phyloP scores from a whole-genome alignment of 2,329 filamentous ascomycete genomes.

The Colletotrichum noveboracense region DNA sequence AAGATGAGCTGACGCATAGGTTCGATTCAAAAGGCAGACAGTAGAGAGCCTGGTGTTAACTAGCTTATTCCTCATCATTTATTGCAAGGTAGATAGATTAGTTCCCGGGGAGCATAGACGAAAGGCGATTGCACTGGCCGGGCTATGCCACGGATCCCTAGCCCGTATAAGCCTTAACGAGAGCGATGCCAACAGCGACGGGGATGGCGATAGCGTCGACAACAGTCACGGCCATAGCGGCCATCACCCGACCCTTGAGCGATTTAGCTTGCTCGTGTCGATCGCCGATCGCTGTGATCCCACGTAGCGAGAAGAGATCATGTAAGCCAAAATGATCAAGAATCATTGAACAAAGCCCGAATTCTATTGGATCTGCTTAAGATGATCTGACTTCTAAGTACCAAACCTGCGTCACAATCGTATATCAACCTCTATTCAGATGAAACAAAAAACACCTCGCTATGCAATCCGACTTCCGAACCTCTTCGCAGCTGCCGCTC shows the following conservation, averaged over 20 bases:
- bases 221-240: background rate
- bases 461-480: background rate
- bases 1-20: background rate
- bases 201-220: background rate
- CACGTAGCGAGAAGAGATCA: background rate
- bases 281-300: background rate
- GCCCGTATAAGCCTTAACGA: background rate
- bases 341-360: background rate
- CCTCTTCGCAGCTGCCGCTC: background rate
- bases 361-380: background rate
- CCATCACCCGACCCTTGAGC: background rate
- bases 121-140: background rate
- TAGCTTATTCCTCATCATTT: background rate
- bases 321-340: conserved; percentile 7
- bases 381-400: background rate
- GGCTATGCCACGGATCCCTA: background rate
- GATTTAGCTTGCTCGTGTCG: background rate
- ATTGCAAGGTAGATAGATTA: background rate
- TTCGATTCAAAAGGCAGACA: background rate
- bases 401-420: background rate
- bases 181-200: background rate
- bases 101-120: background rate
- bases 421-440: background rate
- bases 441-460: background rate
- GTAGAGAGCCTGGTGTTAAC: background rate